Evolutionary conservation across 805 yeast species (phyloP).

Genomic region (Isabelozyma rhagii): DNA sequence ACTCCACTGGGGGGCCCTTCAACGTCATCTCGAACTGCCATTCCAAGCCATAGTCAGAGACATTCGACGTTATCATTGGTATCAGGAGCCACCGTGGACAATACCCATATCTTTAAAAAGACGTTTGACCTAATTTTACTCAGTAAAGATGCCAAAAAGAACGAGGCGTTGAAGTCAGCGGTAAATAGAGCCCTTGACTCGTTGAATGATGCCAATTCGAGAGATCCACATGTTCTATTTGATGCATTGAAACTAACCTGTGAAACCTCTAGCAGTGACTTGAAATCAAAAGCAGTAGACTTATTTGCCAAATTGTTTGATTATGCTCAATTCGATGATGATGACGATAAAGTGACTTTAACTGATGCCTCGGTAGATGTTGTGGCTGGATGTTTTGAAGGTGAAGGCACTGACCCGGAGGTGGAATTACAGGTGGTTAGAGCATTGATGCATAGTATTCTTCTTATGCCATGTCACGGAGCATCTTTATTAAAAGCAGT

Average conservation of each 20-base stretch:
- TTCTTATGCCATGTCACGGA: conserved; percentile 87
- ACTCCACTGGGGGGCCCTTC: conserved; percentile 2
- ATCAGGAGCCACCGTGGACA: conserved; percentile 18
- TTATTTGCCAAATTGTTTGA: conserved; percentile 84
- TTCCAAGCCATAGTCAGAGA: conserved; percentile 9
- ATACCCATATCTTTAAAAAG: conserved; percentile 38
- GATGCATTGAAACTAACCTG: conserved; percentile 77
- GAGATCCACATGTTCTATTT: conserved; percentile 56
- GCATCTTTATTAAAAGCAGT: conserved; percentile 84
- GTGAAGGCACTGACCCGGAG: conserved; percentile 86
- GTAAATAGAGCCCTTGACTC: conserved; percentile 42
- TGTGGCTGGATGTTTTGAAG: conserved; percentile 80
- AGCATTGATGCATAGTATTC: conserved; percentile 84
- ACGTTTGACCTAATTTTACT: conserved; percentile 56
- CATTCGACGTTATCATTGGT: conserved; percentile 13
- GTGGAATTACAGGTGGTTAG: conserved; percentile 91
- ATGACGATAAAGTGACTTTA: conserved; percentile 52
- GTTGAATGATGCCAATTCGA: conserved; percentile 36
- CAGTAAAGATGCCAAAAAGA: conserved; percentile 61
- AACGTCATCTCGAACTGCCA: conserved; percentile 1
- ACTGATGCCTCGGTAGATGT: conserved; percentile 84
- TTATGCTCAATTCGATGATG: conserved; percentile 70
- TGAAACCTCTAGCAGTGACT: conserved; percentile 60
- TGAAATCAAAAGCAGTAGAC: conserved; percentile 75
- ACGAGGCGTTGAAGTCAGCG: conserved; percentile 35